Base-by-base conservation (phyloP, 805 yeast genomes). In the Myxozyma vanderwaltii region DNA sequence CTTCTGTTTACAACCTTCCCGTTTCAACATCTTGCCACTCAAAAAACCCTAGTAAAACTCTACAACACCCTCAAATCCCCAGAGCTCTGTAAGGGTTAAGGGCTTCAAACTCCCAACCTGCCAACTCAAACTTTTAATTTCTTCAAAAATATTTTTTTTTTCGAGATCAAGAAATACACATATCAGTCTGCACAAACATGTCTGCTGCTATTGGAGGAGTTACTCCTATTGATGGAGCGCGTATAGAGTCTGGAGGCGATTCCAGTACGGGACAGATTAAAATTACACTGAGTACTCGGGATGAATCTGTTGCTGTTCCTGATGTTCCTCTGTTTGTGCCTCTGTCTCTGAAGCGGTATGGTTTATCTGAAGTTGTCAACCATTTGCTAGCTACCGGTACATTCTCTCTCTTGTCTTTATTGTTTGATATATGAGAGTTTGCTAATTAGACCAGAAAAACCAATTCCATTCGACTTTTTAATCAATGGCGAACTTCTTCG, bases 351-450 rank as follows among this genome's bases (percentile, higher is more conserved):
- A 91, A 89, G 67, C 82, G 98, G 74, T 91, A 83, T 72, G 99
- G 99, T 57, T 80, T 94, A 41, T 89, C 97, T 3, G 98, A 94
- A 75, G 86, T 94, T 71, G 97, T 94, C 23, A 94, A 94, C 75
- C 97, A 94, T 76, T 79, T 94, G 57, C 77, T 94, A 51, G 79
- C 75, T 6, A 63, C 77, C 7, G 65, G 62, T 63, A 47, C 36
- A 57, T 21, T 24, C n/a, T 31, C 21, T 35, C 17, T 26, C 15
- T 2, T 19, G 13, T 19, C 8, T 6, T 23, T 24, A 24, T 4
- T 8, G 23, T 23, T 44, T 24, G 4, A 26, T 15, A 27, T n/a
- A n/a, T n/a, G n/a, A n/a, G n/a, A n/a, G n/a, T n/a, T 29, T 27
- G 12, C 41, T 53, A 21, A 33, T 49, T 17, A 19, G 23, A 15